Conservation (phyloP, 805 yeast species). For the Cyberlindnera sargentensis region DNA sequence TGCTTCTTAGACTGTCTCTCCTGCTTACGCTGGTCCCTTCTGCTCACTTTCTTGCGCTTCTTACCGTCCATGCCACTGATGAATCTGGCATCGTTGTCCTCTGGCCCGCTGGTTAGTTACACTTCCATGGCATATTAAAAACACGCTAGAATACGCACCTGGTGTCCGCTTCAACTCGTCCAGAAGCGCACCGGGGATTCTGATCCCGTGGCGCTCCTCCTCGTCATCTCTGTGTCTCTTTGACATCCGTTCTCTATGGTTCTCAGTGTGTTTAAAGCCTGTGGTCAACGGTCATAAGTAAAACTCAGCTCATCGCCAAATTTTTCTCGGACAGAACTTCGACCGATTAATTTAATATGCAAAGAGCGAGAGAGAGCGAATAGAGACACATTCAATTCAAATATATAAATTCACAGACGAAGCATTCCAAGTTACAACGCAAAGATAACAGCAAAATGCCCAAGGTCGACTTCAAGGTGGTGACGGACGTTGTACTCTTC, state of each 20-base stretch:
- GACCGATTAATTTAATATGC: no score
- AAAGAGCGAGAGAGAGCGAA: no score
- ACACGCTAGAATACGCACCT: constrained; percentile 8
- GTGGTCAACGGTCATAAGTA: background rate
- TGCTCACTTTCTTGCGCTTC: constrained; percentile 26
- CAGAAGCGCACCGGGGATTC: constrained; percentile 46
- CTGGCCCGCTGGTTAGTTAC: constrained; percentile 8
- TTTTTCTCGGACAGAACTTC: background rate
- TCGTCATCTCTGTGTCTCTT: constrained; percentile 1
- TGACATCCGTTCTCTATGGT: background rate
- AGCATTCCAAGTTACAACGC: background rate
- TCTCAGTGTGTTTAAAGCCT: background rate
- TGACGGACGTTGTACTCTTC: constrained; percentile 42
- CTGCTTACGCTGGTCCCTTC: constrained; percentile 38
- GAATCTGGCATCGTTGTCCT: constrained; percentile 34
- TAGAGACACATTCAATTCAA: no score
- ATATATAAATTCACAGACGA: no score
- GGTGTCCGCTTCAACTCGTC: constrained; percentile 40
- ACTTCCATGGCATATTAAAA: background rate
- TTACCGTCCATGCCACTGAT: constrained; percentile 26
- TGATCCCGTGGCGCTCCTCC: constrained; percentile 35
- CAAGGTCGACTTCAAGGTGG: constrained; percentile 31
- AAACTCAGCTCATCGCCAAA: constrained; percentile 10
- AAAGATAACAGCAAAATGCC: background rate
- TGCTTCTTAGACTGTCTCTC: constrained; percentile 30